Evolutionary conservation across 2,329 filamentous ascomycete species (phyloP), one percentile per base, ranked within the genome.

Genomic region (Sclerotinia borealis): DNA sequence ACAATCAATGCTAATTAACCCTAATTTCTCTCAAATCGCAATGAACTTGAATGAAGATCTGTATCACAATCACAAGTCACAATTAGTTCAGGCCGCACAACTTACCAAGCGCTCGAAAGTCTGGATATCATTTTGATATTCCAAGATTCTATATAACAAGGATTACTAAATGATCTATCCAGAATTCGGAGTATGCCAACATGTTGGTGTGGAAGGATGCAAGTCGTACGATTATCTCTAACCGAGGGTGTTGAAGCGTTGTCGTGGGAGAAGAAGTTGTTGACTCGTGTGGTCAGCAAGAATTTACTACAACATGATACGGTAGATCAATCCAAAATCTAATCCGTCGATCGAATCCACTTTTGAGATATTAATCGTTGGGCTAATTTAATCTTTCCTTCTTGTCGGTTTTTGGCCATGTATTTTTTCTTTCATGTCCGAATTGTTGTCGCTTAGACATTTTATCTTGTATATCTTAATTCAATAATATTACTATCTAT

Each of bases 181-280:
- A 39, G 25, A 27, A 36, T 37, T 61, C 48, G 37, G 48, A 45
- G 59, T 45, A 34, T 45, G 49, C 37, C 29, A n/a, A 55, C 47
- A 39, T 52, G 29, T 61, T 55, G 37, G 22, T 55, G 22, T 55
- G 43, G 51, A 61, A 31, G 31, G 59, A 39, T 22, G 41, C 13
- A 47, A 61, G 37, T 61, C 59, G 59, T 61, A 61, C 31, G 59
- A 61, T 61, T 55, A 34, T 61, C 39, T 8, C 59, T 29, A 47
- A 61, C 27, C 27, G 22, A 55, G 15, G 49, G 29, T 9, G 29
- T 55, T 17, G 39, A 45, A 49, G 59, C 49, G n/a, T 47, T 45
- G 49, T 59, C 34, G 45, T 31, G 22, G n/a, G 55, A 25, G 39
- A 31, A 15, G 34, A 22, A 19, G 37, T 43, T 31, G 37, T 43